Conservation (phyloP, 2,329 filamentous ascomycete species). For the Colletotrichum brevisporum region DNA sequence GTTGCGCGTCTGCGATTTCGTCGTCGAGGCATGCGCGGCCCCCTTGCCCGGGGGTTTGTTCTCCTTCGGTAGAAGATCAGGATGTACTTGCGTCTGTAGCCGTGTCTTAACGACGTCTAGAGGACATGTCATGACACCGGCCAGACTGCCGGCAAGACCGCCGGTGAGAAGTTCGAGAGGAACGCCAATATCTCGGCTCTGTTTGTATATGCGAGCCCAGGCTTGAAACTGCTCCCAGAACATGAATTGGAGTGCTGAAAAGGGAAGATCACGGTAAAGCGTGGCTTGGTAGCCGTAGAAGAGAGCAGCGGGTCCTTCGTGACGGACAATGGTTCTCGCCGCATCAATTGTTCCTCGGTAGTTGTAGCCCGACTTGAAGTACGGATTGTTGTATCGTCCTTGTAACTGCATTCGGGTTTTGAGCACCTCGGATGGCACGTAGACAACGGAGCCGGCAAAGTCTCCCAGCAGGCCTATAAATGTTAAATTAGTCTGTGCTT, state of each 20-base stretch:
- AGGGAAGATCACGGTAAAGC: conserved; percentile 92
- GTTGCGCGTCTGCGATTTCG: conserved; percentile 72
- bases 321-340: conserved; percentile 83
- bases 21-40: conserved; percentile 44
- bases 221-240: conserved; percentile 96
- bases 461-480: conserved; percentile 88
- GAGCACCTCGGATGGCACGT: conserved; percentile 96
- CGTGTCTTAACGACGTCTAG: conserved; percentile 98
- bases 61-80: conserved; percentile 49
- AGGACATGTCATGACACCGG: conserved; percentile 94
- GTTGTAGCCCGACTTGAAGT: conserved; percentile 95
- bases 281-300: conserved; percentile 99
- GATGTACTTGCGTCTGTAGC: conserved; percentile 88
- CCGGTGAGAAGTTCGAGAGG: conserved; percentile 90
- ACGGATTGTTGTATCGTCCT: conserved; percentile 94
- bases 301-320: conserved; percentile 86
- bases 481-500: conserved; percentile 13
- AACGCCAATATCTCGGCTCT: conserved; percentile 86
- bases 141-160: conserved; percentile 89
- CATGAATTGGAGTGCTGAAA: conserved; percentile 96
- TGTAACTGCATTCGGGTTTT: conserved; percentile 98
- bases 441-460: conserved; percentile 90
- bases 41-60: conserved; percentile 42
- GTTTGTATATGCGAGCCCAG: conserved; percentile 83
- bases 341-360: conserved; percentile 90